Percentiles rank a stretch among this genome's conserved stretches.
Evolutionary conservation across 306 rosid genomes (phyloP).

Genomic region (Parietaria judaica): DNA sequence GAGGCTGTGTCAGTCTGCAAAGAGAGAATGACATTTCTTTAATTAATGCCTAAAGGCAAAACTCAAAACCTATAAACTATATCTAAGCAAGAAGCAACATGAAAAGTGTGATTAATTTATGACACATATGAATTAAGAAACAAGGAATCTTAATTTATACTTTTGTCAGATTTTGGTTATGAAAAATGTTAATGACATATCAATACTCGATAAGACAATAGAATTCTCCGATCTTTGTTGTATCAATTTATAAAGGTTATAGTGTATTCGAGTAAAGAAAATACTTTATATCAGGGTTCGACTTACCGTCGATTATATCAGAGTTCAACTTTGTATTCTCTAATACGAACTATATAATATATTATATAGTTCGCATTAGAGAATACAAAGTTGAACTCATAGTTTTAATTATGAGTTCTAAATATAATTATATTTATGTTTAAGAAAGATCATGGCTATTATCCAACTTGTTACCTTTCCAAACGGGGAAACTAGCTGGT

Average conservation of each 20-base stretch:
- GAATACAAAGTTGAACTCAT: not conserved
- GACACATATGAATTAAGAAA: not conserved
- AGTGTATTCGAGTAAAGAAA: too few relatives aligned
- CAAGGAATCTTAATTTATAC: conserved; percentile 6
- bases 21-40: conserved; percentile 24
- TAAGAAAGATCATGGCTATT: not conserved
- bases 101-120: not conserved
- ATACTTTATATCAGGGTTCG: too few relatives aligned
- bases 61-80: conserved; percentile 2
- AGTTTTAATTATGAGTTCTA: not conserved
- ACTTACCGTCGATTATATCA: too few relatives aligned
- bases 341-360: conserved; percentile 1
- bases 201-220: too few relatives aligned
- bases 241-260: too few relatives aligned
- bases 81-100: not conserved
- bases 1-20: conserved; percentile 99
- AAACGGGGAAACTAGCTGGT: conserved; percentile 98
- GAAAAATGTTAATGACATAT: too few relatives aligned
- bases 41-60: conserved; percentile 27
- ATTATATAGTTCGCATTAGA: not conserved
- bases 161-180: too few relatives aligned
- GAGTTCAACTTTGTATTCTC: not conserved
- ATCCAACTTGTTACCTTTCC: conserved; percentile 59
- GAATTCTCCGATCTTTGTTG: too few relatives aligned
- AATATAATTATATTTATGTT: not conserved